Percentiles rank a stretch among this genome's conserved stretches.
phyloP scores from a whole-genome alignment of 2,329 filamentous ascomycete genomes.

The Phialemoniopsis sp. region DNA sequence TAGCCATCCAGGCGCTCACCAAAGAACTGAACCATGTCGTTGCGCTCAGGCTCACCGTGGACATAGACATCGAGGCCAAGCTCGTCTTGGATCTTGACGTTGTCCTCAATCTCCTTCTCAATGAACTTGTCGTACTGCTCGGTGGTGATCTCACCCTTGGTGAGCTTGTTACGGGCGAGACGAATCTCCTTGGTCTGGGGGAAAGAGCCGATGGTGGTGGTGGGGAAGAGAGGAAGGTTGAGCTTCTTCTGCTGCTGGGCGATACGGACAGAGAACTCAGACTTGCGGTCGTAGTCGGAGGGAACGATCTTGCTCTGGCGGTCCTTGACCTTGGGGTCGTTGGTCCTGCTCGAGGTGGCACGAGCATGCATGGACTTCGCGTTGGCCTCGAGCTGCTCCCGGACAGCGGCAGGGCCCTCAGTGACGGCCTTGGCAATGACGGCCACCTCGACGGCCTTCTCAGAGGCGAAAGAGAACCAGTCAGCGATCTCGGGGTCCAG shows the following conservation, averaged over 20 bases:
- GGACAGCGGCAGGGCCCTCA: constrained; percentile 82
- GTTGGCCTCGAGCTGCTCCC: constrained; percentile 90
- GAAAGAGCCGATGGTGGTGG: constrained; percentile 99
- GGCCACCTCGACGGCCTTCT: constrained; percentile 90
- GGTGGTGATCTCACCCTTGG: constrained; percentile 93
- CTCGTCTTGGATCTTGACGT: constrained; percentile 96
- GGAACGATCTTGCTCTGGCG: constrained; percentile 83
- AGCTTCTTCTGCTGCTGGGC: constrained; percentile 87
- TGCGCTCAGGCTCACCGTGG: constrained; percentile 98
- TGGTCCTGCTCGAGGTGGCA: constrained; percentile 89
- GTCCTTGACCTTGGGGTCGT: constrained; percentile 96
- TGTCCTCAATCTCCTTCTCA: constrained; percentile 94
- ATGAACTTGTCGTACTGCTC: constrained; percentile 98
- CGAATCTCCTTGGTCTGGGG: constrained; percentile 99
- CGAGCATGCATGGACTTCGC: constrained; percentile 90
- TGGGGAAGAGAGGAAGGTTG: constrained; percentile 94
- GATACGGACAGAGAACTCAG: constrained; percentile 80
- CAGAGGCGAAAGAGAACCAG: constrained; percentile 97
- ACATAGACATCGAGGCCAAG: constrained; percentile 96
- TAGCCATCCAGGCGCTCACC: constrained; percentile 96
- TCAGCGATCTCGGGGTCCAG: constrained; percentile 88
- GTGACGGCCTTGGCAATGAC: constrained; percentile 96
- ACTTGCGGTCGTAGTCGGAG: constrained; percentile 89
- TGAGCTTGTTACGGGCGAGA: constrained; percentile 94
- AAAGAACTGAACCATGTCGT: constrained; percentile 99